Evolutionary conservation across 768 basidiomycete genomes (phyloP), one percentile per base, ranked within the genome.

Genomic region (Mycena rosella): DNA sequence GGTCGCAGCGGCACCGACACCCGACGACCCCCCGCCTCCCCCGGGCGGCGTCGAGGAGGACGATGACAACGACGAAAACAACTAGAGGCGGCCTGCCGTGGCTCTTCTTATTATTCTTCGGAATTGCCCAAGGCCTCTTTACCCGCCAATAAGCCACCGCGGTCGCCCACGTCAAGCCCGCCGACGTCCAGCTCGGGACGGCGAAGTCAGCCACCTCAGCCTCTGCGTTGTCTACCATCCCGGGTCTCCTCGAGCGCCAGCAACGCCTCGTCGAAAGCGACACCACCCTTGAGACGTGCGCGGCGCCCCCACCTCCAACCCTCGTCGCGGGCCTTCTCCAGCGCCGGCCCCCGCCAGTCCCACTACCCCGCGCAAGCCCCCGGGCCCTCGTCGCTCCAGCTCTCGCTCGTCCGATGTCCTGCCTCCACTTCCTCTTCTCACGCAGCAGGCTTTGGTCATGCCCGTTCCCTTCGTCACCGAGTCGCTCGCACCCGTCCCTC

Each of bases 21-120:
- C 62, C 7, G 62, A 63, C 22, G 62, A 63, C 34, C 62, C 62
- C 14, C 54, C 53, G 0, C 62, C 62, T 40, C 62, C 62, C 18
- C 34, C 44, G 2, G 45, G 53, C 54, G 54, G 54, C 27, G 36
- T 48, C 0, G 55, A 36, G 22, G 62, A 63, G 2, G 54, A 56
- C 53, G 34, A 36, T 34, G 62, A 36, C 44, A 44, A 15, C 30
- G 22, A 20, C 24, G 22, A 11, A 13, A 10, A 34, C 34, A 10
- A 5, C 34, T 3, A 7, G 5, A 15, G 10, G 29, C 30, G 22
- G 27, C 26, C 32, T 63, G 3, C 9, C 3, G 8, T 57, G 55
- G 56, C 20, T 51, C 1, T 0, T 42, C 10, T 4, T 58, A 4
- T 7, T 58, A 0, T 8, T 45, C 2, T 0, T 58, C 20, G 45